Conservation (phyloP, 1,284 basidiomycete species). For the Melanopsichium pennsylvanicum region DNA sequence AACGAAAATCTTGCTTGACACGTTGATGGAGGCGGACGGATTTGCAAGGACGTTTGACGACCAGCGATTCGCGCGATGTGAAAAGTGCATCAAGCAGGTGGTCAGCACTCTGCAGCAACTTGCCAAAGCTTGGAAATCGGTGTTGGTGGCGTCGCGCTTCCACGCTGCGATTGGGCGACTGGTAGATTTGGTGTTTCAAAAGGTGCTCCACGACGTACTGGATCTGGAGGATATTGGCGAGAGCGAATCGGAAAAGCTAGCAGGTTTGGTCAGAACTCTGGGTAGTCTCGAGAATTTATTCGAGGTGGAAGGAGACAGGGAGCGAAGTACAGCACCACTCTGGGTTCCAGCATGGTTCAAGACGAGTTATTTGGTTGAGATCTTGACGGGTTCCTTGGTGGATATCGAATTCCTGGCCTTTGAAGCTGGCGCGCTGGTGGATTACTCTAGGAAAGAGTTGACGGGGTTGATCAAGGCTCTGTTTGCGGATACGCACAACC, state of each 20-base stretch:
- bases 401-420: slow-evolving; percentile 88
- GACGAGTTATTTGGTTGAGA: slow-evolving; percentile 61
- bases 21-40: slow-evolving; percentile 74
- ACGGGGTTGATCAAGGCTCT: slow-evolving; percentile 81
- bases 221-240: slow-evolving; percentile 88
- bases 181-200: slow-evolving; percentile 76
- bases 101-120: slow-evolving; percentile 75
- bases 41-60: slow-evolving; percentile 79
- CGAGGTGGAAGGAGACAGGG: slow-evolving; percentile 69
- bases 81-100: slow-evolving; percentile 75
- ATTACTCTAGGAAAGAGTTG: slow-evolving; percentile 86
- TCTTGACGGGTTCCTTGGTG: slow-evolving; percentile 63
- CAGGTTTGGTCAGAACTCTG: slow-evolving; percentile 80
- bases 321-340: slow-evolving; percentile 45
- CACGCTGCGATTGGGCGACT: slow-evolving; percentile 73
- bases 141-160: slow-evolving; percentile 52
- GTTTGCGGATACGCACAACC: slow-evolving; percentile 72
- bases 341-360: slow-evolving; percentile 64
- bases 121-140: slow-evolving; percentile 78
- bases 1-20: slow-evolving; percentile 68
- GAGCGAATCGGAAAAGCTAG: slow-evolving; percentile 82
- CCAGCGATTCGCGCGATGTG: slow-evolving; percentile 79
- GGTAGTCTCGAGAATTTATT: slow-evolving; percentile 80
- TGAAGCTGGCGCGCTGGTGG: slow-evolving; percentile 86
- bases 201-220: slow-evolving; percentile 79